phyloP scores from a whole-genome alignment of 257 asterid species.

The Mentha longifolia region DNA sequence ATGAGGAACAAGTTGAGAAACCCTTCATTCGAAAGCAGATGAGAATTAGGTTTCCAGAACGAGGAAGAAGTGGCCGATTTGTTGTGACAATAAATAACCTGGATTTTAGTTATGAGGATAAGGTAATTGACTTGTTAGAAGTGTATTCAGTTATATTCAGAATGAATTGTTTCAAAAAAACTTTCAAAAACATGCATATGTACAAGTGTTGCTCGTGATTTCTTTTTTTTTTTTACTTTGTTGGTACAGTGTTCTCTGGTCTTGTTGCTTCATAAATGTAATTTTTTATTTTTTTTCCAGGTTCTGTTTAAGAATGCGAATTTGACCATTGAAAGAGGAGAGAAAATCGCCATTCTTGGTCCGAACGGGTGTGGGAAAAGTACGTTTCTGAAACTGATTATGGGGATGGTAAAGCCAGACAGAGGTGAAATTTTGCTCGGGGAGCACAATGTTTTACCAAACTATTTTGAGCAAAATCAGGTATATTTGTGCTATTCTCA shows the following conservation, averaged over 20 bases:
- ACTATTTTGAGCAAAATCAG: slow-evolving; percentile 98
- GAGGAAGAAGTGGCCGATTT: slow-evolving; percentile 87
- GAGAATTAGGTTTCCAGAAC: slow-evolving; percentile 94
- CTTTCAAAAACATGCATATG: no score
- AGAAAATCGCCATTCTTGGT: slow-evolving; percentile 93
- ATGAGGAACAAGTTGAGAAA: slow-evolving; percentile 86
- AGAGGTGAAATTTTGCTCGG: slow-evolving; percentile 81
- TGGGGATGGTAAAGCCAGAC: slow-evolving; percentile 75
- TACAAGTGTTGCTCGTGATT: not conserved
- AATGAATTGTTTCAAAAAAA: not conserved
- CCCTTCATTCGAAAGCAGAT: slow-evolving; percentile 96
- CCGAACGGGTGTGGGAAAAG: slow-evolving; percentile 99
- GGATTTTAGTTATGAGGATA: slow-evolving; percentile 69
- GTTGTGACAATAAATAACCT: slow-evolving; percentile 67
- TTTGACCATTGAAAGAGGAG: slow-evolving; percentile 84
- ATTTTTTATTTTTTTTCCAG: slow-evolving; percentile 45
- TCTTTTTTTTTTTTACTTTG: no score
- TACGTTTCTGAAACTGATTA: slow-evolving; percentile 86
- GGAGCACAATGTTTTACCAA: slow-evolving; percentile 89
- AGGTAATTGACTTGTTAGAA: slow-evolving; percentile 50
- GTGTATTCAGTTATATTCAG: no score
- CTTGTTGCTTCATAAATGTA: slow-evolving; percentile 11
- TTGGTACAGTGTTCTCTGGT: no score
- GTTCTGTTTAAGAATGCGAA: slow-evolving; percentile 79
- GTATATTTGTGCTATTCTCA: slow-evolving; percentile 38